phyloP scores from a whole-genome alignment of 73 alveolate species.

The Paraurostyla sp. region DNA sequence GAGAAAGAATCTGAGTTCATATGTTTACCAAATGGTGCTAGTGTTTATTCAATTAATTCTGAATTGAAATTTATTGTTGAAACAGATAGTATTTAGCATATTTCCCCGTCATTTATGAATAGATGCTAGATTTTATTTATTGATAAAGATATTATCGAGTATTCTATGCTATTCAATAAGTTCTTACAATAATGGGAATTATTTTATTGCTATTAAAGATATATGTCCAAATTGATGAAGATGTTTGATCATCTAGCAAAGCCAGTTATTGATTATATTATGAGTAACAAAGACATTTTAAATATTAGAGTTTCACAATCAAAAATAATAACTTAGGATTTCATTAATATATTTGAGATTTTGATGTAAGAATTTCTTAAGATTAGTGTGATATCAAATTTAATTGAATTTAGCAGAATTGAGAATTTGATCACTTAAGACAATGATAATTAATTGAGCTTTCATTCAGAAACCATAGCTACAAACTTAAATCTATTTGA shows the following conservation, averaged over 20 bases:
- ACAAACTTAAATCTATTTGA: constrained; percentile 16
- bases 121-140: constrained; percentile 11
- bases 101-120: constrained; percentile 56
- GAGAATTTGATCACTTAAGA: neutral
- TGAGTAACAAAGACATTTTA: neutral
- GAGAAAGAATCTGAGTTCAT: constrained; percentile 47
- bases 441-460: neutral
- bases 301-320: neutral
- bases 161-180: constrained; percentile 3
- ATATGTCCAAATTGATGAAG: neutral
- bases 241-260: neutral
- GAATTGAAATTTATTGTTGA: constrained; percentile 41
- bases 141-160: constrained; percentile 38
- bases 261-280: neutral
- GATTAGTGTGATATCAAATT: neutral
- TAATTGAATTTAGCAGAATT: neutral
- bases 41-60: constrained; percentile 26
- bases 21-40: constrained; percentile 53
- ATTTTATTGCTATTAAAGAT: neutral
- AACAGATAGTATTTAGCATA: constrained; percentile 6
- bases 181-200: neutral
- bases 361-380: constrained; percentile 12
- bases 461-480: no score
- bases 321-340: neutral
- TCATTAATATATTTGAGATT: neutral